phyloP scores from a whole-genome alignment of 2,329 filamentous ascomycete genomes.

The Keithomyces neogunnii region DNA sequence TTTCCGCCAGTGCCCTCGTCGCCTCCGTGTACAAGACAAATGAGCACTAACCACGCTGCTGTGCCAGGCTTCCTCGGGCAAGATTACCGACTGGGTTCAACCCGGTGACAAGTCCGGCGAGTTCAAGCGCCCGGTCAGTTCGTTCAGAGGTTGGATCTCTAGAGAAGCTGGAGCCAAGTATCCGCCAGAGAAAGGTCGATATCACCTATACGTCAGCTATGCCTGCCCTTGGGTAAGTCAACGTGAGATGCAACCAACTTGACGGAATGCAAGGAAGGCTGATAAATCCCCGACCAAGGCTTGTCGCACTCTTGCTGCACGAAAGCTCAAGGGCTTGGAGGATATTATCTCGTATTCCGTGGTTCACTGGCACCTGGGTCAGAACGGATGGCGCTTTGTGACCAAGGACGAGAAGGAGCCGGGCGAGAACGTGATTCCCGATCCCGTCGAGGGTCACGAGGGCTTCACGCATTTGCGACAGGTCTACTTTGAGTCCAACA shows the following conservation, averaged over 20 bases:
- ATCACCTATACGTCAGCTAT: conserved; percentile 92
- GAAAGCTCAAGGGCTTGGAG: conserved; percentile 86
- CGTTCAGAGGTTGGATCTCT: conserved; percentile 76
- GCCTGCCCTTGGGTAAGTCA: conserved; percentile 73
- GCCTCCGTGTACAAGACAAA: not conserved
- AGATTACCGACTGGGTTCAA: conserved; percentile 73
- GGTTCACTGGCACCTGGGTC: conserved; percentile 85
- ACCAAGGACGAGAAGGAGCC: conserved; percentile 50
- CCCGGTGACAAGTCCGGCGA: conserved; percentile 73
- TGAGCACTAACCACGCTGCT: not conserved
- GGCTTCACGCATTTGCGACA: conserved; percentile 62
- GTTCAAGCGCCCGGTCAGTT: conserved; percentile 81
- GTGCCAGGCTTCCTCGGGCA: conserved; percentile 6
- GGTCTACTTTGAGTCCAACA: conserved; percentile 69
- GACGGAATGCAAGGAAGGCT: not conserved
- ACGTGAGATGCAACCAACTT: not conserved
- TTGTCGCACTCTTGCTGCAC: conserved; percentile 76
- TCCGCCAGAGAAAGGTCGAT: conserved; percentile 77
- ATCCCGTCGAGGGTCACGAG: conserved; percentile 63
- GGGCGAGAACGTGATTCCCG: conserved; percentile 56
- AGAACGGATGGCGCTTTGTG: conserved; percentile 73
- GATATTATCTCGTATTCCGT: conserved; percentile 69
- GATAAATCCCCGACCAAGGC: conserved; percentile 34
- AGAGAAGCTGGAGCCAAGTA: conserved; percentile 64
- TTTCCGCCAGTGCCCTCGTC: not conserved